phyloP scores from a whole-genome alignment of 2,329 filamentous ascomycete genomes.

The Aureobasidium musti region DNA sequence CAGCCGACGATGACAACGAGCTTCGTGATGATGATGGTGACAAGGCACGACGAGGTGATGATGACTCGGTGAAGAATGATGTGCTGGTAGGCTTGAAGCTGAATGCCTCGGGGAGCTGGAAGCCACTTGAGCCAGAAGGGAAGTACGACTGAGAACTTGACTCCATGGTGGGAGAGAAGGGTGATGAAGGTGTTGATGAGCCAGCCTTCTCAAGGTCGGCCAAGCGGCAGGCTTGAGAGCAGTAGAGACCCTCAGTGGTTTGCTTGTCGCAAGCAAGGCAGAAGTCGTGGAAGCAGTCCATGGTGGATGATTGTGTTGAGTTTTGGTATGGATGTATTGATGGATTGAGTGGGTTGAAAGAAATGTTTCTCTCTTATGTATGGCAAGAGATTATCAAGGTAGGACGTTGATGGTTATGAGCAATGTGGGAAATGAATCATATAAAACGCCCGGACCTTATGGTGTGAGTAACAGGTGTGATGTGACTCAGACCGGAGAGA shows the following conservation, averaged over 20 bases:
- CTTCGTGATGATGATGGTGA: constrained; percentile 74
- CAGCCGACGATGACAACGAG: constrained; percentile 75
- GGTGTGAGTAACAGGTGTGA: constrained; percentile 29
- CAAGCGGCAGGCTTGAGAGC: constrained; percentile 86
- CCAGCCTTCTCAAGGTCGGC: constrained; percentile 77
- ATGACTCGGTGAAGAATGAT: constrained; percentile 34
- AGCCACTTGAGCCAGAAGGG: constrained; percentile 42
- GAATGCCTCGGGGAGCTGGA: constrained; percentile 65
- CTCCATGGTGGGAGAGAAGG: constrained; percentile 33
- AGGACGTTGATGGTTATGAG: constrained; percentile 30
- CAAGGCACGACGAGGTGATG: constrained; percentile 39
- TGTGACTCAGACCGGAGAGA: constrained; percentile 20
- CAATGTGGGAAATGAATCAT: constrained; percentile 29
- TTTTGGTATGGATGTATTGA: background rate
- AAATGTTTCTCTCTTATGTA: constrained; percentile 14
- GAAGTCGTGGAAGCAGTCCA: constrained; percentile 83
- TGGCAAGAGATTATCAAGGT: constrained; percentile 27
- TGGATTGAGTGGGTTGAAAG: background rate
- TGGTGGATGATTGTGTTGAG: constrained; percentile 33
- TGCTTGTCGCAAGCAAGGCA: constrained; percentile 93
- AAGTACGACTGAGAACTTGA: constrained; percentile 25
- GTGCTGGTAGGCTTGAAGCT: constrained; percentile 45
- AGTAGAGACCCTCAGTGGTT: constrained; percentile 79
- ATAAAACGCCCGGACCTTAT: constrained; percentile 29
- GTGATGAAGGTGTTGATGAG: constrained; percentile 42